Percentiles rank a stretch among this genome's conserved stretches.
Conservation (phyloP, 2,329 filamentous ascomycete genomes). For the Teratosphaeria gauchensis region DNA sequence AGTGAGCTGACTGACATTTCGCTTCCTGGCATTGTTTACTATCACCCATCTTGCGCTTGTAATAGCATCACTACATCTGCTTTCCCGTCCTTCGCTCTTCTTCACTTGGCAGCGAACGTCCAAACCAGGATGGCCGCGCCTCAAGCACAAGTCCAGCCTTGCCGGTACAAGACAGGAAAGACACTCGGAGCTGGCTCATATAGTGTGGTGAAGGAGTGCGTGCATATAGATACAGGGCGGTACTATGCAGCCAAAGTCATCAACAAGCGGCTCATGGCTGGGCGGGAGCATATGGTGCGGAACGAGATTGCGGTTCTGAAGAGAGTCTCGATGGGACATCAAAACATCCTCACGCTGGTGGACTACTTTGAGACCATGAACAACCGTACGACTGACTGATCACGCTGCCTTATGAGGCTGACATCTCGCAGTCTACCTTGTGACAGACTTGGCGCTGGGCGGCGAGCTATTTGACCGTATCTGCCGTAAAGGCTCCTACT, state of each 20-base stretch:
- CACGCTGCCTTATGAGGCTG: neutral
- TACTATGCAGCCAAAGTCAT: conserved; percentile 99
- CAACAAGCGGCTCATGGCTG: conserved; percentile 96
- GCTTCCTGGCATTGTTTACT: neutral
- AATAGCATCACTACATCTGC: neutral
- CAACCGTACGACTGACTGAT: conserved; percentile 50
- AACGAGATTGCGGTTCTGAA: conserved; percentile 98
- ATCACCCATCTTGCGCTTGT: too few relatives aligned
- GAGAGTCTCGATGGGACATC: conserved; percentile 96
- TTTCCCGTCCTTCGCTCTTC: neutral
- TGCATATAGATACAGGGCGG: conserved; percentile 92
- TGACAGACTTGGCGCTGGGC: conserved; percentile 90
- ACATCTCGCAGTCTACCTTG: conserved; percentile 62
- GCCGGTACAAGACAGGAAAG: conserved; percentile 97
- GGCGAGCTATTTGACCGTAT: conserved; percentile 98
- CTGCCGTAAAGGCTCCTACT: conserved; percentile 96
- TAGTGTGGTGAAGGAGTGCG: conserved; percentile 97
- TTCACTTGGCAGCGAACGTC: neutral
- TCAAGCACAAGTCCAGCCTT: conserved; percentile 67
- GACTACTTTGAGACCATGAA: conserved; percentile 99
- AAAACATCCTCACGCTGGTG: conserved; percentile 93
- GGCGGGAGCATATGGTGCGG: conserved; percentile 95
- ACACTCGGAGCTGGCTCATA: conserved; percentile 94
- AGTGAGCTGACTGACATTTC: neutral
- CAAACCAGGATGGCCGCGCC: neutral